Conservation (phyloP, 73 alveolate species). For the Durusdinium trenchii region DNA sequence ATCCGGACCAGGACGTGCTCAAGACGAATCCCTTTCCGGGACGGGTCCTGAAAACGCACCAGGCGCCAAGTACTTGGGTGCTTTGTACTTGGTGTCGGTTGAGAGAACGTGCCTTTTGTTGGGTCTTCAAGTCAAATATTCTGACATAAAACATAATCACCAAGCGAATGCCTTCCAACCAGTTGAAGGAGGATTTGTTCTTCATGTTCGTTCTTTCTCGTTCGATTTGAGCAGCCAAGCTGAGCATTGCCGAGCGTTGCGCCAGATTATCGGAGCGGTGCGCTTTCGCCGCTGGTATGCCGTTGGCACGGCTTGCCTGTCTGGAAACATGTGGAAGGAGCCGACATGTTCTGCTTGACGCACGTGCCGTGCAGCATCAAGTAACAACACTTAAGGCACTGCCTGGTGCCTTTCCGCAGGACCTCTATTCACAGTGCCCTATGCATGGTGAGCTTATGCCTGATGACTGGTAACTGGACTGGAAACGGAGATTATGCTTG, state of each 20-base stretch:
- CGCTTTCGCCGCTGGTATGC: conserved; percentile 56
- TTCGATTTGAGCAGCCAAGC: too few relatives aligned
- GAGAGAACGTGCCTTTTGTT: background rate
- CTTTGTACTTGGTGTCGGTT: background rate
- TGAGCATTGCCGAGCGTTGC: too few relatives aligned
- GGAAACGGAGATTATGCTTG: too few relatives aligned
- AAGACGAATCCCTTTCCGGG: conserved; percentile 53
- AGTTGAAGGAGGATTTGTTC: too few relatives aligned
- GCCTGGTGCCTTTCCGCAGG: background rate
- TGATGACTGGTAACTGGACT: conserved; percentile 7
- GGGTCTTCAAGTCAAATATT: too few relatives aligned
- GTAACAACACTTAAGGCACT: background rate
- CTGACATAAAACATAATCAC: too few relatives aligned
- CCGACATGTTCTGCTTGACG: background rate
- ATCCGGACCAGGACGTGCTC: conserved; percentile 38
- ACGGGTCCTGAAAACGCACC: conserved; percentile 34
- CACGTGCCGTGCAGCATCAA: background rate
- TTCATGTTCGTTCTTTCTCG: too few relatives aligned
- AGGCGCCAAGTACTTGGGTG: background rate
- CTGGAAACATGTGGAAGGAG: conserved; percentile 17
- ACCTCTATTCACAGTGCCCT: background rate
- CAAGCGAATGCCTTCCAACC: too few relatives aligned
- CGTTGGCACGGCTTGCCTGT: background rate
- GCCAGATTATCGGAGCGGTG: conserved; percentile 35
- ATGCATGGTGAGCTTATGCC: conserved; percentile 31